These are phyloP conservation scores for Alternaria angustiovoidea DNA, from an alignment of 2,329 filamentous ascomycete genomes.

Conservation along the genomic window DNA sequence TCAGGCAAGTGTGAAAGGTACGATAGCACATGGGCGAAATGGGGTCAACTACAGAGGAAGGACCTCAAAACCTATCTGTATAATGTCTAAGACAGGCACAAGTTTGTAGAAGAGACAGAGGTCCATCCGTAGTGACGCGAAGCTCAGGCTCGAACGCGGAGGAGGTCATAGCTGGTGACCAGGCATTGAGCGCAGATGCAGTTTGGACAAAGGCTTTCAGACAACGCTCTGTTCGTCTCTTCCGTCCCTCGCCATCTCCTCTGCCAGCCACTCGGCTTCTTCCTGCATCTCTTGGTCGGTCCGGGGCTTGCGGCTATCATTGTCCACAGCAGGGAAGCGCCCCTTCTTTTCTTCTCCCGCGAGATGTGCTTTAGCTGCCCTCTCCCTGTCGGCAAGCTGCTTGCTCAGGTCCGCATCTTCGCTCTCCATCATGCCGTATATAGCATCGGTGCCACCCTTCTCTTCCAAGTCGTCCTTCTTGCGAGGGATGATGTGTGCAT, in stretches of 20 bases:
- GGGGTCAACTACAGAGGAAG: background rate
- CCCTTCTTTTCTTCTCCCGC: constrained; percentile 50
- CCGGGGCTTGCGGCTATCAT: constrained; percentile 69
- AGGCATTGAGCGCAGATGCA: background rate
- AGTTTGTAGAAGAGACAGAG: background rate
- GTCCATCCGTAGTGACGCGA: background rate
- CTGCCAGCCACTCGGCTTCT: constrained; percentile 75
- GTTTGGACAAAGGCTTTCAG: background rate
- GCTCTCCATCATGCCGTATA: constrained; percentile 84
- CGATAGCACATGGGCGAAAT: background rate
- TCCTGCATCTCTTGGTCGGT: constrained; percentile 77
- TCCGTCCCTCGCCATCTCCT: constrained; percentile 56
- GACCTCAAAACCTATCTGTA: background rate
- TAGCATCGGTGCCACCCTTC: constrained; percentile 70
- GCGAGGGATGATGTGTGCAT: constrained; percentile 89
- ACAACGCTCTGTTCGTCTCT: background rate
- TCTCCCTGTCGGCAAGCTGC: constrained; percentile 68
- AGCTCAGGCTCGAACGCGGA: background rate
- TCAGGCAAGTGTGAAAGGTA: background rate
- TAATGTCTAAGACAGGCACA: background rate
- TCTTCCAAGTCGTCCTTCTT: constrained; percentile 65
- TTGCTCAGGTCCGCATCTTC: constrained; percentile 85
- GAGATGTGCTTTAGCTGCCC: constrained; percentile 49
- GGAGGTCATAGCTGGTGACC: background rate
- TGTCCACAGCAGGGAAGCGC: constrained; percentile 75